Conservation (phyloP, 1,284 basidiomycete genomes). For the Prillingera fragicola region DNA sequence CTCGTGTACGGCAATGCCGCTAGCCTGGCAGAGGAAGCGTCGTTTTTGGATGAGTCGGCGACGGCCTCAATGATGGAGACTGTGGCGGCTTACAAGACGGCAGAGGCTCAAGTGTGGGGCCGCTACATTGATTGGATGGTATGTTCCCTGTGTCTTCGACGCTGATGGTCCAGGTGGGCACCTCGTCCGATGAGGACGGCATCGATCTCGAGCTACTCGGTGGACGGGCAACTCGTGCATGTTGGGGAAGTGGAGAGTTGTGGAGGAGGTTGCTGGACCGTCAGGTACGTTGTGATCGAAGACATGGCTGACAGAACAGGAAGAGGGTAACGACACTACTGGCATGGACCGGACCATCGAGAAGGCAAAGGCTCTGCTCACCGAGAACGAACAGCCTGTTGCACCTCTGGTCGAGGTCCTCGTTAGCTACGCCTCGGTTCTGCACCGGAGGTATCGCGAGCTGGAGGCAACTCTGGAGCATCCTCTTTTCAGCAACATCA, state of each 20-base stretch:
- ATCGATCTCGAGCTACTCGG: slow-evolving; percentile 49
- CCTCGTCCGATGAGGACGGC: slow-evolving; percentile 63
- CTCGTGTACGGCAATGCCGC: slow-evolving; percentile 54
- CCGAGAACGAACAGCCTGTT: slow-evolving; percentile 7
- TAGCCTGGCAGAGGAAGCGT: slow-evolving; percentile 39
- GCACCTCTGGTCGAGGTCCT: slow-evolving; percentile 15
- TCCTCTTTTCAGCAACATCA: slow-evolving; percentile 12
- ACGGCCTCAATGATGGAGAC: slow-evolving; percentile 16
- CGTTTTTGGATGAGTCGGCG: slow-evolving; percentile 58
- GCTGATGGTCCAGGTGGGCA: slow-evolving; percentile 51
- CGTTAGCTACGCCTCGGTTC: slow-evolving; percentile 9
- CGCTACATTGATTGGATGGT: slow-evolving; percentile 35
- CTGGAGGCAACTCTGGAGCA: slow-evolving; percentile 10
- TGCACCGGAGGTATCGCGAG: slow-evolving; percentile 11
- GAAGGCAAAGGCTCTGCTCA: slow-evolving; percentile 9
- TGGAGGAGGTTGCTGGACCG: slow-evolving; percentile 35
- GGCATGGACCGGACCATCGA: slow-evolving; percentile 8
- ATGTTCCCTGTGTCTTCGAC: slow-evolving; percentile 5
- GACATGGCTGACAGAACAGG: slow-evolving; percentile 4
- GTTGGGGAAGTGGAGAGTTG: slow-evolving; percentile 32
- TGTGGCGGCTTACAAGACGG: slow-evolving; percentile 31
- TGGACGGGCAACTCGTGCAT: slow-evolving; percentile 34
- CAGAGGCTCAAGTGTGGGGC: slow-evolving; percentile 39
- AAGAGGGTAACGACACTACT: slow-evolving; percentile 3
- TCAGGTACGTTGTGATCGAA: slow-evolving; percentile 3